Conservation (phyloP, 495 filamentous ascomycete genomes). For the Penicillium nucicola region DNA sequence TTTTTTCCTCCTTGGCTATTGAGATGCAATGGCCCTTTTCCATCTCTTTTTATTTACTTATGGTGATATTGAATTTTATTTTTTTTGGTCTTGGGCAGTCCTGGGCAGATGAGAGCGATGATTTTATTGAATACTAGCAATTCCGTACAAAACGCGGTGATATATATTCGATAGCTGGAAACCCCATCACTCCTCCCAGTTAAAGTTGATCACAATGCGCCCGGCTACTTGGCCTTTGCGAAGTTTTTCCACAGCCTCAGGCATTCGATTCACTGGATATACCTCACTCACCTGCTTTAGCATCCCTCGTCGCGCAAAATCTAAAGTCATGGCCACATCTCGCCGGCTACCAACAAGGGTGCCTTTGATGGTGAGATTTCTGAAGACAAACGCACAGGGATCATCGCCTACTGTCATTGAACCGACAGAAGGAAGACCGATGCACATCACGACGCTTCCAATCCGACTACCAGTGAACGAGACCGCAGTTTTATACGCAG, state of each 20-base stretch:
- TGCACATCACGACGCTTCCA: conserved; percentile 46
- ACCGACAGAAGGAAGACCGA: conserved; percentile 32
- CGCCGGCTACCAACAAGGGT: conserved; percentile 46
- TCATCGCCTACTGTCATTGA: conserved; percentile 35
- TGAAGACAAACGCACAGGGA: conserved; percentile 39
- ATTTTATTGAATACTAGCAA: no score
- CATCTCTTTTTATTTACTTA: not conserved
- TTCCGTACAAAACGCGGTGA: no score
- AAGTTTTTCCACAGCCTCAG: conserved; percentile 39
- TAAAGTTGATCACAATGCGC: conserved; percentile 49
- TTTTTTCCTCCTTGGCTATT: not conserved
- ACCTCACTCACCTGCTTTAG: conserved; percentile 41
- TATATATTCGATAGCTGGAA: not conserved
- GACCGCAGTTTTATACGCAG: conserved; percentile 39
- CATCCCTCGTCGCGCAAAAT: conserved; percentile 45
- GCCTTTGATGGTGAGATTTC: conserved; percentile 44
- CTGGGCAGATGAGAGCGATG: no score
- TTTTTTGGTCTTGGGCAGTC: no score
- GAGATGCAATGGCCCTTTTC: no score
- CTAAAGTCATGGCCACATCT: conserved; percentile 42
- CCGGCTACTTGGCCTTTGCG: conserved; percentile 44
- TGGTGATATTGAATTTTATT: no score
- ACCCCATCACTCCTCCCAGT: conserved; percentile 23
- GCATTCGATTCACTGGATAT: conserved; percentile 36
- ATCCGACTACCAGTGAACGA: conserved; percentile 39